Base-by-base conservation (phyloP, 148 eudicot species). In the Talinum fruticosum region DNA sequence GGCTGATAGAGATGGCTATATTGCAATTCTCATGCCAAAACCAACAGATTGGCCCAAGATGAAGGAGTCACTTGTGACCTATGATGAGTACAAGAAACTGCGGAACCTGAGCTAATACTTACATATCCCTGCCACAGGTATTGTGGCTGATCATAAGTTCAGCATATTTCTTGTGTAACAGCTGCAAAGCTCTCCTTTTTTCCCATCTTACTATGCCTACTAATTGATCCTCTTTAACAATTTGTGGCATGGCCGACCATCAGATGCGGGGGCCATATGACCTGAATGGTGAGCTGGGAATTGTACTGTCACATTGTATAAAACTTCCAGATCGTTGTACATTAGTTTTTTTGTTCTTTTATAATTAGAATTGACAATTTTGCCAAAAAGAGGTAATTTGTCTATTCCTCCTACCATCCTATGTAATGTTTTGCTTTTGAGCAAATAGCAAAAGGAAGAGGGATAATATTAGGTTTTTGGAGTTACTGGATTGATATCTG, bases 1-100 rank as follows among this genome's bases (percentile, higher is more conserved):
- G 97, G 92, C 97, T 49, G 90, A 95, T 45, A 89, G 98, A 84
- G 98, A 95, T 66, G 98, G 98, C 77, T 95, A 89, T 66, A 85
- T 95, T 47, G 98, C 97, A 8, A 91, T 95, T 57, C 81, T 92
- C 4, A 90, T 90, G 97, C 98, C 98, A 66, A 95, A 61, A 81
- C 96, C 94, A 16, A 82, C 82, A 71, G 98, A 95, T 77, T 95
- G 98, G 98, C 87, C 86, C 29, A 92, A 95, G 83, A 74, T 72
- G 57, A 90, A 91, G 89, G 87, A 86, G 76, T 78, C 87, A 16
- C 82, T 95, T 30, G 67, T 95, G 71, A 77, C 74, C 45, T 82
- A 78, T 38, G 98, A 95, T 5, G 89, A 91, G 51, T 92, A 88
- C 77, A 89, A 79, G 78, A 88, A 89, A 82, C 66, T 89, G 80